Evolutionary conservation across 352 stramenopile genomes (phyloP).

Genomic region (Pythium grandisporangium): DNA sequence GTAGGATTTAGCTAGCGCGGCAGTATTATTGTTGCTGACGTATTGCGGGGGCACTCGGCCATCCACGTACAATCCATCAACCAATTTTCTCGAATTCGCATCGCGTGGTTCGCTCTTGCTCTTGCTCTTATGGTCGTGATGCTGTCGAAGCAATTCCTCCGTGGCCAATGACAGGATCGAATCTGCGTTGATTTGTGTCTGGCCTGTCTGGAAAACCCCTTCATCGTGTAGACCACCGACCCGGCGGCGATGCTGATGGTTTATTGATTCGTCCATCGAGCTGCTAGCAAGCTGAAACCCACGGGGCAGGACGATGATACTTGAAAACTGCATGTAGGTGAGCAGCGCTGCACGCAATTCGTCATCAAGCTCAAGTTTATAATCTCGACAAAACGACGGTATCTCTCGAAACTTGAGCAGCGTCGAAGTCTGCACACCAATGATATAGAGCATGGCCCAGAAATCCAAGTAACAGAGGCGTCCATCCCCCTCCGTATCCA

Average conservation of each 20-base stretch:
- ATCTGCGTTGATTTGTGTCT: no score
- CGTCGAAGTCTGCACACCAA: slow-evolving; percentile 35
- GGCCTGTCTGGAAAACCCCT: no score
- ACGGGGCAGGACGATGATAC: slow-evolving; percentile 39
- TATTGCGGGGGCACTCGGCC: no score
- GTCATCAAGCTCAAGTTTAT: slow-evolving; percentile 60
- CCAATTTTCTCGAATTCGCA: no score
- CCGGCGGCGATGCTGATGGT: slow-evolving; percentile 26
- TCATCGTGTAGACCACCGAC: slow-evolving; percentile 42
- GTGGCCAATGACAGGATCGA: no score
- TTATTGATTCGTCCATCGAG: slow-evolving; percentile 30
- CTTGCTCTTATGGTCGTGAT: slow-evolving; percentile 1
- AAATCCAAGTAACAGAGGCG: slow-evolving; percentile 76
- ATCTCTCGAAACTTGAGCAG: slow-evolving; percentile 64
- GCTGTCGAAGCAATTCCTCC: background rate
- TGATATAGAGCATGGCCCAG: slow-evolving; percentile 77
- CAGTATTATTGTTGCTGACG: no score
- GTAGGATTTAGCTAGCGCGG: no score
- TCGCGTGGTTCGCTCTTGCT: no score
- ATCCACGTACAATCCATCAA: no score
- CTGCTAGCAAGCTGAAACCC: slow-evolving; percentile 45
- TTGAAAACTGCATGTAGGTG: slow-evolving; percentile 55
- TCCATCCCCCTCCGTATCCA: slow-evolving; percentile 43
- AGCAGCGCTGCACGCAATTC: slow-evolving; percentile 31
- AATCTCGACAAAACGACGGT: slow-evolving; percentile 61